These are phyloP conservation scores for Leccinum barrowsii DNA, from an alignment of 768 basidiomycete species.

Conservation along the genomic window DNA sequence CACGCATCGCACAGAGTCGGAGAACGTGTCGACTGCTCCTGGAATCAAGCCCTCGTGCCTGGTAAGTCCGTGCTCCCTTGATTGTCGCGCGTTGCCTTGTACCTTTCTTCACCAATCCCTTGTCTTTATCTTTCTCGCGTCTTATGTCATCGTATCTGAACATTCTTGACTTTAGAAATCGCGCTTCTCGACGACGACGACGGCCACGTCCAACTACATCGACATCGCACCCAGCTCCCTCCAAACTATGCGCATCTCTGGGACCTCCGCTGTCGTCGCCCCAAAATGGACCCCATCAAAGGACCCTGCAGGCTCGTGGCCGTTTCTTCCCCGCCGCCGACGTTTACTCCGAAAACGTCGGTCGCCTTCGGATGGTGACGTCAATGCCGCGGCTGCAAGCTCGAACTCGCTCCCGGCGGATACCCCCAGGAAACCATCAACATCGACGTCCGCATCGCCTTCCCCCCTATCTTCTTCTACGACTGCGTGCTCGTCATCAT, in stretches of 20 bases:
- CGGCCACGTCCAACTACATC: slow-evolving; percentile 32
- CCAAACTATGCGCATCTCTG: not conserved
- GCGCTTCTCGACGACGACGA: slow-evolving; percentile 35
- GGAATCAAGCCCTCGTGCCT: slow-evolving; percentile 1
- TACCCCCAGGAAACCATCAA: slow-evolving; percentile 13
- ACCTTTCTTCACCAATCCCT: not conserved
- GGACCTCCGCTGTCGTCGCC: not conserved
- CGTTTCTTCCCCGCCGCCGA: slow-evolving; percentile 23
- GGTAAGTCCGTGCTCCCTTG: slow-evolving; percentile 13
- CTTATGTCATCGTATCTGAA: not conserved
- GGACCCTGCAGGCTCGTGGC: slow-evolving; percentile 19
- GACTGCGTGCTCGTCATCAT: not conserved
- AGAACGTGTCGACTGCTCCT: slow-evolving; percentile 4
- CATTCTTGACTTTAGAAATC: slow-evolving; percentile 22
- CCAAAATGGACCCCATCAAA: slow-evolving; percentile 3
- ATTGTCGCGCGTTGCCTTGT: not conserved
- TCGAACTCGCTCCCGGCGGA: slow-evolving; percentile 6
- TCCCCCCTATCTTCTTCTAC: slow-evolving; percentile 4
- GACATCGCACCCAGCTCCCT: slow-evolving; percentile 6
- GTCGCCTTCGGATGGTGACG: slow-evolving; percentile 8
- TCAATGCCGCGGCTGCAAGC: not conserved
- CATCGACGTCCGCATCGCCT: slow-evolving; percentile 1
- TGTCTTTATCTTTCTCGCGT: not conserved
- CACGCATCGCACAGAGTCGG: slow-evolving; percentile 13
- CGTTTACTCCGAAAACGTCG: slow-evolving; percentile 31